These are phyloP conservation scores for Mortierella sp. DNA, from an alignment of 371 early-diverging fungal species.

Conservation along the genomic window DNA sequence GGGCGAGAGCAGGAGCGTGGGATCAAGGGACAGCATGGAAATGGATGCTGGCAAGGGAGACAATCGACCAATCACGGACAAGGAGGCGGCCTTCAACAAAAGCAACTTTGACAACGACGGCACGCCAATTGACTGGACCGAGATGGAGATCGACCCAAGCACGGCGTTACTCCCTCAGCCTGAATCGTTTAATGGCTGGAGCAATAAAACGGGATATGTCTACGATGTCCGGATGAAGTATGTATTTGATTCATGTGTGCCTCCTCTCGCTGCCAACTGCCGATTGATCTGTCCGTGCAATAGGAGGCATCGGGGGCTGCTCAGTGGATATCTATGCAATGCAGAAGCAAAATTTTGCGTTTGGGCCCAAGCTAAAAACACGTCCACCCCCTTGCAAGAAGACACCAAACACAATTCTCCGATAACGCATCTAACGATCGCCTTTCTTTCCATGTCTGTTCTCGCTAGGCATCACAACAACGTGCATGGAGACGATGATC, in stretches of 20 bases:
- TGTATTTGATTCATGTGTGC: background rate
- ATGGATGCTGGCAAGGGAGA: background rate
- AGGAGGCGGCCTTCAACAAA: background rate
- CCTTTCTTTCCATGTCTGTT: background rate
- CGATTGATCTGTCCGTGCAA: background rate
- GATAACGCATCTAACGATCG: background rate
- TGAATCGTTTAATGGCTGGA: slow-evolving; percentile 35
- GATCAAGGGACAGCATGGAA: background rate
- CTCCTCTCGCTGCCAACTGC: background rate
- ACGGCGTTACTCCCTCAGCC: slow-evolving; percentile 28
- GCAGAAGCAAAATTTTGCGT: background rate
- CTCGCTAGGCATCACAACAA: slow-evolving; percentile 55
- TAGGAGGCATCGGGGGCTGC: background rate
- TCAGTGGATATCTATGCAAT: background rate
- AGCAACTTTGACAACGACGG: slow-evolving; percentile 5
- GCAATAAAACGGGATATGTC: slow-evolving; percentile 67
- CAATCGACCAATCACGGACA: background rate
- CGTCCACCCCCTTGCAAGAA: background rate
- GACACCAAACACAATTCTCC: background rate
- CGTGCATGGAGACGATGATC: slow-evolving; percentile 66
- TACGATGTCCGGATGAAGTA: slow-evolving; percentile 79
- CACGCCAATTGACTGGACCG: slow-evolving; percentile 5
- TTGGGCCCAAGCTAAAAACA: background rate
- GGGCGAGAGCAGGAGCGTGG: background rate
- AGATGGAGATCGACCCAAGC: background rate